Evolutionary conservation across 2,329 filamentous ascomycete species (phyloP), one percentile per base, ranked within the genome.

Genomic region (Claviceps capensis): DNA sequence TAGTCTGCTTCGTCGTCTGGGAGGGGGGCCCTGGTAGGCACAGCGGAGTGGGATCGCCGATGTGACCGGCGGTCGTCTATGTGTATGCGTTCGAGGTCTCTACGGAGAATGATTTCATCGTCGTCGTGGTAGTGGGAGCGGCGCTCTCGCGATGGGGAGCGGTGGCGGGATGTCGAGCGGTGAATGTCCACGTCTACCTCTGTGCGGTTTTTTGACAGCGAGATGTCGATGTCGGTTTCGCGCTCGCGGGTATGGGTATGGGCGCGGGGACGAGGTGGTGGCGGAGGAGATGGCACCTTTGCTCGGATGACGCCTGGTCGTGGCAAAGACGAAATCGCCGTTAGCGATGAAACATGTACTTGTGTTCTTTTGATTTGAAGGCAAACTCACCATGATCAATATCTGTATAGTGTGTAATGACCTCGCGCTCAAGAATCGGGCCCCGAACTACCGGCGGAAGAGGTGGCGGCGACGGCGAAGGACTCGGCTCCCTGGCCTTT

Each of bases 331-430:
- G 30, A 34, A 34, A 11, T 9, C 30, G 30, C 30, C 30, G 30
- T 34, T 34, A 34, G 30, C 30, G 4, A 34, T 11, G 30, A 11
- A 34, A 11, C 3, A 34, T 34, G 30, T 4, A 34, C 30, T 34
- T 34, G 30, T 9, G 23, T 45, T 30, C 2, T 30, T 14, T 45
- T 45, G 2, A 30, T 26, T 3, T 9, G 16, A 8, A 8, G 2
- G 6, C 8, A 30, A 13, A 47, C 81, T 64, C 73, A 88, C 86
- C 89, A 68, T 95, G 88, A 62, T 95, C 86, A 59, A 94, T 85
- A 62, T 91, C 86, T 53, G 83, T 79, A 64, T 93, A 91, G 68
- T 93, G 87, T 0, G 88, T 94, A 58, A 94, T 90, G 53, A 95
- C 82, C 63, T 95, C 87, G 62, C 91, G 82, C 67, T 91, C 86